phyloP scores from a whole-genome alignment of 139 green algal species.

The Chlorella sp. region DNA sequence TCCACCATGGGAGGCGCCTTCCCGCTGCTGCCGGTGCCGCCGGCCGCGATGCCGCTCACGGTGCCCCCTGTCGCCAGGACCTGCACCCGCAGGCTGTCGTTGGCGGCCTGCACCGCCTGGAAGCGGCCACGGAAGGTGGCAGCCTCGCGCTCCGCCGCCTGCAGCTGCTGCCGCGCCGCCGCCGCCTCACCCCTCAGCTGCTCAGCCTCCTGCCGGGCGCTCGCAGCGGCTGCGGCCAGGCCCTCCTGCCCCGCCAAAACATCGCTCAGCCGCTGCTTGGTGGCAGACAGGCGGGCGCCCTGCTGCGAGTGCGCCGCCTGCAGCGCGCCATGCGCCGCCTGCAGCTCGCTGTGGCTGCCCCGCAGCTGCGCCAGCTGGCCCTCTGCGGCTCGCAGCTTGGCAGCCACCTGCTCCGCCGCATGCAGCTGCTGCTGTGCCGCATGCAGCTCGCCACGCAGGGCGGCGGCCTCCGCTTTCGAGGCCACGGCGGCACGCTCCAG shows the following conservation, averaged over 20 bases:
- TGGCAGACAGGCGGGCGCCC: not conserved
- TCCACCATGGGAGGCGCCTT: not conserved
- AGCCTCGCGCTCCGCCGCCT: not conserved
- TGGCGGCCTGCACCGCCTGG: not conserved
- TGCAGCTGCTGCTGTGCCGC: not conserved
- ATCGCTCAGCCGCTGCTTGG: not conserved
- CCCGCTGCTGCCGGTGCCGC: not conserved
- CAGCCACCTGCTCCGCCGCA: not conserved
- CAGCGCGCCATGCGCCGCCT: not conserved
- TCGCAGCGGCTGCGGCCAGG: not conserved
- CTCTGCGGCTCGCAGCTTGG: conserved; percentile 11
- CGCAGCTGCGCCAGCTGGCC: not conserved
- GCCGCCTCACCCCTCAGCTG: not conserved
- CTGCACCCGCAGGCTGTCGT: conserved; percentile 9
- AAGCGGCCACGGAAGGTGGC: not conserved
- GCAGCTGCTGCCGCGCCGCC: not conserved
- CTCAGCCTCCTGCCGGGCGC: not conserved
- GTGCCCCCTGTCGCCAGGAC: not conserved
- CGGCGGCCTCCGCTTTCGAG: not conserved
- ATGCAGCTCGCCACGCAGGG: not conserved
- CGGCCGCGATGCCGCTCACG: not conserved
- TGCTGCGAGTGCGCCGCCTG: not conserved
- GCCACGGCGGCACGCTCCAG: not conserved
- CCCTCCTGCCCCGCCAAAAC: not conserved
- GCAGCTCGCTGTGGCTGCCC: not conserved